Conservation (phyloP, 2,329 filamentous ascomycete species). For the Botryotinia calthae region DNA sequence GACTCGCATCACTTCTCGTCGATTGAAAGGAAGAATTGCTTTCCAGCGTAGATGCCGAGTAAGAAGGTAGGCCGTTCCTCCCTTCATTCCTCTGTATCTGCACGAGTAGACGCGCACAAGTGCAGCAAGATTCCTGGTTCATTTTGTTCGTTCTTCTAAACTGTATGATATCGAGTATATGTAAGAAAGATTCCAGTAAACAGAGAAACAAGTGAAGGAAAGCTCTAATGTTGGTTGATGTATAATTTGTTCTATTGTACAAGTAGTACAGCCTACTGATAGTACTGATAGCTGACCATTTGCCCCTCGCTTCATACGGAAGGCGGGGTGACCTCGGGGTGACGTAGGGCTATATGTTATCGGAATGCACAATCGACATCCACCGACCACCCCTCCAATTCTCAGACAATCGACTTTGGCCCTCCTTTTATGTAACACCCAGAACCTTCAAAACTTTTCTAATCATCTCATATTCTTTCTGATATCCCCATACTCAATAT, state of each 20-base stretch:
- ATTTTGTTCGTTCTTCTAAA: neutral
- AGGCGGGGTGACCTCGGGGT: neutral
- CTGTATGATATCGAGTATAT: neutral
- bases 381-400: neutral
- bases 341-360: neutral
- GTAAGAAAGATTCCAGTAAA: neutral
- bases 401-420: neutral
- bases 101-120: constrained; percentile 10
- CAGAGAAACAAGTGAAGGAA: neutral
- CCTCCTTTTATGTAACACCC: neutral
- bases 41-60: neutral
- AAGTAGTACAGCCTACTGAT: neutral
- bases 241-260: neutral
- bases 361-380: neutral
- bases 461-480: neutral
- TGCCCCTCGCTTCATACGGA: constrained; percentile 7
- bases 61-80: neutral
- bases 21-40: neutral
- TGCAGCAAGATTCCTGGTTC: constrained; percentile 5
- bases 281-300: neutral
- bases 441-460: neutral
- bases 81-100: neutral
- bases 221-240: neutral
- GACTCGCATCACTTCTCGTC: neutral
- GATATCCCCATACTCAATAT: neutral